Base-by-base conservation (phyloP, 2,329 filamentous ascomycete species). In the Didymella segeticola region DNA sequence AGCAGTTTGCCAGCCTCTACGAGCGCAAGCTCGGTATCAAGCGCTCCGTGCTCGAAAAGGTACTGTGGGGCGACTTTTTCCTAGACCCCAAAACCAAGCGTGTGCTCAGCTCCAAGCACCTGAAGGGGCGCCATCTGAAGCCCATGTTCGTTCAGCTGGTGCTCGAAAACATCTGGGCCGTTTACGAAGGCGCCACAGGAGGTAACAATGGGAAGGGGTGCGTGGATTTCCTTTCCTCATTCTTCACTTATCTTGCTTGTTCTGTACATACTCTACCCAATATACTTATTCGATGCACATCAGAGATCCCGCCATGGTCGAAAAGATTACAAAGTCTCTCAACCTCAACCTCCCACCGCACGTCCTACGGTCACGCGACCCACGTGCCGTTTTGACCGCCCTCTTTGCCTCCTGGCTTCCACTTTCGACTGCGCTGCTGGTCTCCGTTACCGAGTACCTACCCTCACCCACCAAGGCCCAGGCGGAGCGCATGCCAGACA, bases 21-120 rank as follows among this genome's bases (percentile, higher is more conserved):
- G 93, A 98, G 77, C 96, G 93, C 80, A 99, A 99, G 75, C 83
- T 99, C 6, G 93, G 95, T 12, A 96, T 98, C 75, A 98, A 96
- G 77, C 85, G 93, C 39, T 86, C 86, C 22, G 78, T 90, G 0
- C 83, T 99, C 70, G 93, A 99, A 75, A 97, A 95, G 71, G 91
- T 97, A 0, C 82, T 99, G 0, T 99, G 95, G 95, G 95, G 95
- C 38, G 93, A 92, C 72, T 99, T 90, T 73, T 99, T 97, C 74
- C 80, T 99, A 37, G 95, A 99, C 69, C 92, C 95, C 6, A 99
- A 98, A 76, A 96, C 93, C 1, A 99, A 96, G 75, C 91, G 96
- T 69, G 88, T 99, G 0, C 80, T 99, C 5, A 90, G 89, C 1
- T 85, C 88, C 23, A 98, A 96, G 75, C 95, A 99, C 78, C 80